Conservation (phyloP, 2,329 filamentous ascomycete species). For the Colletotrichum sp. region DNA sequence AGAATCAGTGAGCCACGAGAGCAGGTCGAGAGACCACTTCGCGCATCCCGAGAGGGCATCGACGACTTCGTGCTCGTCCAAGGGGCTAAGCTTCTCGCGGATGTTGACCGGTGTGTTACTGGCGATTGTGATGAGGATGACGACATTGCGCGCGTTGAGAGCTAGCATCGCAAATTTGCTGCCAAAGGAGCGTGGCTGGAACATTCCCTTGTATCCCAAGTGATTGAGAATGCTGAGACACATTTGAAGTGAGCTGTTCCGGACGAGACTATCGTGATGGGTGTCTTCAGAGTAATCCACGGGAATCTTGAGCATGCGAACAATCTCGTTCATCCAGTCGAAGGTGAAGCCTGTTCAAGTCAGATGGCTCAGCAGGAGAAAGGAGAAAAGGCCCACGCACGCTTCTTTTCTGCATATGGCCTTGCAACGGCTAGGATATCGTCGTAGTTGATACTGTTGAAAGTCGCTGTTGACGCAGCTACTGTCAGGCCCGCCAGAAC, state of each 20-base stretch:
- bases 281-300: conserved; percentile 84
- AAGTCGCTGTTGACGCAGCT: conserved; percentile 50
- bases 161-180: conserved; percentile 79
- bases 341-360: conserved; percentile 57
- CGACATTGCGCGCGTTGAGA: conserved; percentile 76
- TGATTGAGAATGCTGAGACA: conserved; percentile 81
- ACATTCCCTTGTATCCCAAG: conserved; percentile 73
- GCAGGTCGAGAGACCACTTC: conserved; percentile 78
- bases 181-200: conserved; percentile 64
- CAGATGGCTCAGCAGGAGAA: background rate
- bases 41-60: conserved; percentile 75
- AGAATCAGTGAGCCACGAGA: conserved; percentile 66
- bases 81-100: conserved; percentile 60
- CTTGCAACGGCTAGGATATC: conserved; percentile 75
- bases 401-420: conserved; percentile 44
- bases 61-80: conserved; percentile 76
- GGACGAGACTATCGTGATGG: conserved; percentile 73
- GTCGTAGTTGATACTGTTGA: conserved; percentile 62
- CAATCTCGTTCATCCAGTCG: conserved; percentile 70
- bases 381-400: conserved; percentile 27
- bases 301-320: conserved; percentile 72
- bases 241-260: conserved; percentile 75
- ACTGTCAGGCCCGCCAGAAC: conserved; percentile 67
- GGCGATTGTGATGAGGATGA: conserved; percentile 69
- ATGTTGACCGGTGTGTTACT: conserved; percentile 60